Evolutionary conservation across 2,329 filamentous ascomycete genomes (phyloP).

Genomic region (Raffaelea deltoideospora): DNA sequence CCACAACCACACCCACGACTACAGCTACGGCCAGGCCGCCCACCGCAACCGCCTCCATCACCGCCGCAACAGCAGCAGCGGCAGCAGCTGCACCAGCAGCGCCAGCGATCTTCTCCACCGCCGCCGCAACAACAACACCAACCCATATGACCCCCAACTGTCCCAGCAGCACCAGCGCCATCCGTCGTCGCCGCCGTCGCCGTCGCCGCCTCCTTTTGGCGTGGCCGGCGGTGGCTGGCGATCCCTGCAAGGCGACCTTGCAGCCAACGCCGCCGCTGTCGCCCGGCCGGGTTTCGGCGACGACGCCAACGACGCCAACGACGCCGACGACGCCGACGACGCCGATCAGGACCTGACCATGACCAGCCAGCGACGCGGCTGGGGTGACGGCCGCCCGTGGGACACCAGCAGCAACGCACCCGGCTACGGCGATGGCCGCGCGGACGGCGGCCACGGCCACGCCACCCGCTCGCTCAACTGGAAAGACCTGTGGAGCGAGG

Average conservation of each 20-base stretch:
- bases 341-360: constrained; percentile 5
- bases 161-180: constrained; percentile 5
- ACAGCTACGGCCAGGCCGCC: background rate
- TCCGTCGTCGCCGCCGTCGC: constrained; percentile 9
- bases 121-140: background rate
- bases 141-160: background rate
- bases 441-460: background rate
- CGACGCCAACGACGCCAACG: no score
- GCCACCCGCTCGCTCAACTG: constrained; percentile 47
- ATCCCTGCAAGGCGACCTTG: no score
- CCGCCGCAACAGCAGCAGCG: no score
- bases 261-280: no score
- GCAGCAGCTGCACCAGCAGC: background rate
- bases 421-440: background rate
- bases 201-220: constrained; percentile 7
- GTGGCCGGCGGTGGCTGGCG: no score
- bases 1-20: background rate
- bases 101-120: background rate
- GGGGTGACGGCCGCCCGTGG: background rate
- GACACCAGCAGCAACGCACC: no score
- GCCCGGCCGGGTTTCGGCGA: no score
- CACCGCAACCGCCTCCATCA: no score
- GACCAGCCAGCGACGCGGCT: constrained; percentile 2
- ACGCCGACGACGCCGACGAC: no score
- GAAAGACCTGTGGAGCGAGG: constrained; percentile 74